Percentiles rank a stretch among this genome's conserved stretches.
Evolutionary conservation across 495 filamentous ascomycete genomes (phyloP).

Genomic region (Aspergillus egyptiacus): DNA sequence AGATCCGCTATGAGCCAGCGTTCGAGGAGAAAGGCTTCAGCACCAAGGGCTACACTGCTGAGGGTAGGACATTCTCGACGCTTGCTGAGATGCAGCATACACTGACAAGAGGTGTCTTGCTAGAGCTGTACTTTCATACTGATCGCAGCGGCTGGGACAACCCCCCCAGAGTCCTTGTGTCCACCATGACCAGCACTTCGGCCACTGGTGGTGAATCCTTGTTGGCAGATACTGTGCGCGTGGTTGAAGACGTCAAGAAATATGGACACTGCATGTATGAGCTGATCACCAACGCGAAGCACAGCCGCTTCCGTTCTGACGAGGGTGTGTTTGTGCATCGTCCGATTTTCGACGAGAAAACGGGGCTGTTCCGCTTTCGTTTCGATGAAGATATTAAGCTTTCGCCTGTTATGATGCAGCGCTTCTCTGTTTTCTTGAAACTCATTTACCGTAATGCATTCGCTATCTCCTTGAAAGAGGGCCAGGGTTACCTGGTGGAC

Average conservation of each 20-base stretch:
- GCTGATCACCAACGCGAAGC: slow-evolving; percentile 2
- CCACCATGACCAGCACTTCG: slow-evolving; percentile 9
- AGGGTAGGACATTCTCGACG: not conserved
- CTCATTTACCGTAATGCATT: slow-evolving; percentile 11
- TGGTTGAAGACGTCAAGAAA: slow-evolving; percentile 5
- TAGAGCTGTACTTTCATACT: slow-evolving; percentile 12
- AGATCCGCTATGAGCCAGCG: slow-evolving; percentile 2
- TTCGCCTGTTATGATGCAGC: slow-evolving; percentile 6
- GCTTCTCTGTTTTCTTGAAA: slow-evolving; percentile 2
- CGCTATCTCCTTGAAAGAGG: slow-evolving; percentile 3
- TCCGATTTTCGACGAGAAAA: slow-evolving; percentile 6
- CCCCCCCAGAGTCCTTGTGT: slow-evolving; percentile 6
- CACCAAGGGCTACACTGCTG: slow-evolving; percentile 9
- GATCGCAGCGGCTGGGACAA: slow-evolving; percentile 11
- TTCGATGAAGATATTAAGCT: slow-evolving; percentile 14
- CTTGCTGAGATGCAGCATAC: not conserved
- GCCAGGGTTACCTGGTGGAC: slow-evolving; percentile 13
- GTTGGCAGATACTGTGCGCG: slow-evolving; percentile 1
- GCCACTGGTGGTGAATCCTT: slow-evolving; percentile 2
- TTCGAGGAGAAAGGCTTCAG: slow-evolving; percentile 6
- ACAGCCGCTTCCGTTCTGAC: slow-evolving; percentile 10
- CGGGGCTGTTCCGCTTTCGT: slow-evolving; percentile 11
- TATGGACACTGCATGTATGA: slow-evolving; percentile 1
- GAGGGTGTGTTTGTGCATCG: slow-evolving; percentile 10
- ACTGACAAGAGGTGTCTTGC: not conserved